phyloP scores from a whole-genome alignment of 1,284 basidiomycete genomes.

The Pyrrhoderma lamaoense region DNA sequence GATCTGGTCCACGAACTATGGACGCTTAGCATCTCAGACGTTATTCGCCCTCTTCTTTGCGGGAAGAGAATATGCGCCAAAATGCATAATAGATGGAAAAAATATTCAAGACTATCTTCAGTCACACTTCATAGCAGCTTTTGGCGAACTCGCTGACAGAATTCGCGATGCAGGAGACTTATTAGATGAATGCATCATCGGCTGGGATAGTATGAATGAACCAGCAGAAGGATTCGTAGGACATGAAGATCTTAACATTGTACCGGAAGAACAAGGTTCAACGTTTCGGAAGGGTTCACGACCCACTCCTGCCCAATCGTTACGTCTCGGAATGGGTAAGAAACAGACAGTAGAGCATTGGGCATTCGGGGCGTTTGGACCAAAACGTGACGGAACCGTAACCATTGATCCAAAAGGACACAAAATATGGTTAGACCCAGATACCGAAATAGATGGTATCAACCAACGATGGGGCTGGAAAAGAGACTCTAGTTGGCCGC shows the following conservation, averaged over 20 bases:
- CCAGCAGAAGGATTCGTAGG: conserved; percentile 86
- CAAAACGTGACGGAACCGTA: conserved; percentile 64
- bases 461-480: conserved; percentile 68
- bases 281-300: conserved; percentile 80
- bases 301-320: conserved; percentile 80
- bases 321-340: conserved; percentile 85
- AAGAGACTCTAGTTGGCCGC: conserved; percentile 67
- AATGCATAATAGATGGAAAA: conserved; percentile 83
- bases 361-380: conserved; percentile 77
- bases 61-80: conserved; percentile 83
- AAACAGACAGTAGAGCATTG: conserved; percentile 82
- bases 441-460: conserved; percentile 26
- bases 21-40: conserved; percentile 81
- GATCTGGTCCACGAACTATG: conserved; percentile 97
- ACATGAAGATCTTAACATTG: conserved; percentile 61
- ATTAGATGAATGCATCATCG: conserved; percentile 83
- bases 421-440: conserved; percentile 64
- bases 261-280: conserved; percentile 60
- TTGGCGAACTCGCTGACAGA: conserved; percentile 66
- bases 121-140: conserved; percentile 76
- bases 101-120: conserved; percentile 97
- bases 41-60: conserved; percentile 95
- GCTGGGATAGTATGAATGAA: conserved; percentile 97
- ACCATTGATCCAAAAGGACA: conserved; percentile 79
- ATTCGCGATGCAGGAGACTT: conserved; percentile 71